Base-by-base conservation (phyloP, 352 stramenopile species). In the Globisporangium echinulatum region DNA sequence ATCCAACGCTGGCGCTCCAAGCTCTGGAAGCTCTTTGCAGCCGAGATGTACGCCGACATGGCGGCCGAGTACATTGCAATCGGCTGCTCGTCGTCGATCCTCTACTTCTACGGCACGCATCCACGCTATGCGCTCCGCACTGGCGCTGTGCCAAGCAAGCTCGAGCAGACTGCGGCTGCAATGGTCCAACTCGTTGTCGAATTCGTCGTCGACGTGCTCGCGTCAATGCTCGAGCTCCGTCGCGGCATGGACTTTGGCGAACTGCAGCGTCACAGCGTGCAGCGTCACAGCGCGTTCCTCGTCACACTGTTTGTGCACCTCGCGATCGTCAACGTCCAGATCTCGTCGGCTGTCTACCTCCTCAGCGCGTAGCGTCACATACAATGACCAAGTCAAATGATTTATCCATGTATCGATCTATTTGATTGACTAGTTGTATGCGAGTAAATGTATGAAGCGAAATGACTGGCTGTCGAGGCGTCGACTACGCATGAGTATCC, bases 1-100 rank as follows among this genome's bases (percentile, higher is more conserved):
- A 13, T 8, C 11, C 14, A 49, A n/a, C 46, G 59, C 17, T 75
- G 70, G 64, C 54, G 55, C 17, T 49, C 33, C 49, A 68, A 67
- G 7, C 43, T 68, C 2, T 39, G 74, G 0, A 49, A 56, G 3
- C 63, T 74, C 14, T 56, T 76, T n/a, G 64, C 62, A 3, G 68
- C 70, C 0, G 72, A 81, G 37, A 10, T 67, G 11, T 66, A 67
- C 33, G 67, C 72, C 36, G 72, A 81, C 33, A 78, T 81, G 72
- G 69, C 75, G 33, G 64, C 69, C 9, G 72, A 78, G 54, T 81
- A 78, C 43, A 73, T 81, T 37, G 65, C 72, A 0, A 77, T 81
- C 40, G 70, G 63, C 0, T 78, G 67, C 54, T 79, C 73, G 9
- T 52, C 72, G 44, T 76, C 67, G 25, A 74, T 77, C 8, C 59